A percentile compares a stretch with the other conserved stretches of the same genome.
phyloP scores from a whole-genome alignment of 257 asterid genomes.

The Knoxia roxburghii region DNA sequence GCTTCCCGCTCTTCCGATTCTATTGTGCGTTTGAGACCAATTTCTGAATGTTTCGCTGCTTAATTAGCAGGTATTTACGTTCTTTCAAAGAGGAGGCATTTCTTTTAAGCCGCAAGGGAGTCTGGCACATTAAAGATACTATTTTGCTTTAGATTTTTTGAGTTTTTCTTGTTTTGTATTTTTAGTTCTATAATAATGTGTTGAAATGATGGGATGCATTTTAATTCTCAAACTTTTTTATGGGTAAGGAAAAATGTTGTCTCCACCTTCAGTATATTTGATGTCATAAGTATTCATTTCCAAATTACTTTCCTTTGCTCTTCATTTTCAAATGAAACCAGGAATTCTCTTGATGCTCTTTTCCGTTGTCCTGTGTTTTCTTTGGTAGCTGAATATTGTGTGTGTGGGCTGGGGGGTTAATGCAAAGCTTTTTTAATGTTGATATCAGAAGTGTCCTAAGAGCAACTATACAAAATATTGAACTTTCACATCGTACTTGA shows the following conservation, averaged over 20 bases:
- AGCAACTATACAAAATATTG: background rate
- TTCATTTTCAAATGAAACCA: background rate
- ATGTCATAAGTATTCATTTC: background rate
- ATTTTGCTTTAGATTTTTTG: background rate
- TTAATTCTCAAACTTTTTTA: background rate
- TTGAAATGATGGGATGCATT: background rate
- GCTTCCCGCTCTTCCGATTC: background rate
- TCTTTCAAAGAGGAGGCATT: background rate
- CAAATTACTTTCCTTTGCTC: background rate
- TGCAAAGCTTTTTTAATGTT: background rate
- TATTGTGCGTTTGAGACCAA: background rate
- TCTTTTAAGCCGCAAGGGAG: background rate
- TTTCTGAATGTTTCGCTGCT: background rate
- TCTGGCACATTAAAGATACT: background rate
- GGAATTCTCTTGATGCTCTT: background rate
- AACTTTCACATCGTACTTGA: background rate
- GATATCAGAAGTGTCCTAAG: background rate
- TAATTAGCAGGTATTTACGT: background rate
- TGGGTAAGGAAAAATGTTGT: background rate
- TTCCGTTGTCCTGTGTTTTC: background rate
- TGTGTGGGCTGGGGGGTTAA: too few relatives aligned
- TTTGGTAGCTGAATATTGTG: background rate
- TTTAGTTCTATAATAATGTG: background rate
- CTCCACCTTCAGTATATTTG: background rate
- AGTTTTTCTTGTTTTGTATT: background rate